Percentiles rank a stretch among this genome's conserved stretches.
These are phyloP conservation scores for Beauveria pseudobassiana DNA, from an alignment of 2,329 filamentous ascomycete genomes.

Conservation along the genomic window DNA sequence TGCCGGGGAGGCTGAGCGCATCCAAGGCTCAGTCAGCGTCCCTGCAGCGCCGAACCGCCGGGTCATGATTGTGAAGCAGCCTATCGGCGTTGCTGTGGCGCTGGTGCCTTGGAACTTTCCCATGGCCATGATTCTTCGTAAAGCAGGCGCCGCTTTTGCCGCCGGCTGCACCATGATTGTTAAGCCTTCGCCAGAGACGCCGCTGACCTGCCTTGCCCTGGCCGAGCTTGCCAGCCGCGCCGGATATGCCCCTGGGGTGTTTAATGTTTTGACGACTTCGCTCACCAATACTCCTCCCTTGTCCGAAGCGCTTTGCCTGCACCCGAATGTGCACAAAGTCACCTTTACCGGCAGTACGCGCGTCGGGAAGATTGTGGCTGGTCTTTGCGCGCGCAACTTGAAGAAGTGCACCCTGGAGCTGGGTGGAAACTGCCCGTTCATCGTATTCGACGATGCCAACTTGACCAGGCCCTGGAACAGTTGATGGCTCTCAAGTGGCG, in stretches of 20 bases:
- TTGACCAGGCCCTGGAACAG: constrained; percentile 55
- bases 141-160: constrained; percentile 50
- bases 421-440: constrained; percentile 60
- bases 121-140: constrained; percentile 40
- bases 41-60: constrained; percentile 55
- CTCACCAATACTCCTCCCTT: constrained; percentile 36
- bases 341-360: constrained; percentile 70
- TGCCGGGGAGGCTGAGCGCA: constrained; percentile 38
- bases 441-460: constrained; percentile 63
- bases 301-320: constrained; percentile 38
- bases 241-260: constrained; percentile 66
- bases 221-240: constrained; percentile 61
- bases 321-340: constrained; percentile 50
- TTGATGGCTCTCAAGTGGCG: constrained; percentile 61
- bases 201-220: constrained; percentile 62
- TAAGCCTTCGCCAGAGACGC: constrained; percentile 68
- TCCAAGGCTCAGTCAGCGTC: constrained; percentile 52
- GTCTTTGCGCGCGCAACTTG: constrained; percentile 51
- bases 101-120: constrained; percentile 52
- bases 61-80: constrained; percentile 60
- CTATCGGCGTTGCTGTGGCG: constrained; percentile 27
- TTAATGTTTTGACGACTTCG: constrained; percentile 44
- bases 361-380: constrained; percentile 60
- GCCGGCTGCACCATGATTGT: constrained; percentile 70
- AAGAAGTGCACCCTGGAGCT: constrained; percentile 64